Percentiles rank a stretch among this genome's conserved stretches.
phyloP scores from a whole-genome alignment of 371 early-diverging fungal genomes.

The Mortierella sp. region DNA sequence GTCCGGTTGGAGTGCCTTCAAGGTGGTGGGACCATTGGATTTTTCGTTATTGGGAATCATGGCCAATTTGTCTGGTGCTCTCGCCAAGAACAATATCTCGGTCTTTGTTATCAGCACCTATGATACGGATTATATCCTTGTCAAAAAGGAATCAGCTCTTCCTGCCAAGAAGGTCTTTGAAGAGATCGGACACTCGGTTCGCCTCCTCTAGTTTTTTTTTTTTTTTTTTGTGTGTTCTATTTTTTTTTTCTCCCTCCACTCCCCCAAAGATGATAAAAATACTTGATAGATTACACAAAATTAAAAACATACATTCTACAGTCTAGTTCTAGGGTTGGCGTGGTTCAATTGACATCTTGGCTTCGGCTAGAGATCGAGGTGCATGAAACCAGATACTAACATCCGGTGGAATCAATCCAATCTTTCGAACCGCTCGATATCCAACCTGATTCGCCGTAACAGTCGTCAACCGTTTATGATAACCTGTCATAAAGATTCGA shows the following conservation, averaged over 20 bases:
- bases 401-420: constrained; percentile 21
- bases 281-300: too few species aligned
- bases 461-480: constrained; percentile 27
- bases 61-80: constrained; percentile 63
- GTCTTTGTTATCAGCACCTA: constrained; percentile 81
- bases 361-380: constrained; percentile 45
- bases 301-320: too few species aligned
- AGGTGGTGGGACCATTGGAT: constrained; percentile 76
- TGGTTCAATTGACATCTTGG: constrained; percentile 21
- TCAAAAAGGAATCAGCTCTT: constrained; percentile 67
- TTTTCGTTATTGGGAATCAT: constrained; percentile 82
- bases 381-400: constrained; percentile 46
- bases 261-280: too few species aligned
- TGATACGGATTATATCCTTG: constrained; percentile 83
- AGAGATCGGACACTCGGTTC: constrained; percentile 38
- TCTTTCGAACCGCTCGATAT: constrained; percentile 34
- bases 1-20: constrained; percentile 67
- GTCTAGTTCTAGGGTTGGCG: too few species aligned
- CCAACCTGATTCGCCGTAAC: constrained; percentile 44
- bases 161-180: constrained; percentile 58
- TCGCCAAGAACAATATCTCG: constrained; percentile 69
- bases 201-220: constrained; percentile 10
- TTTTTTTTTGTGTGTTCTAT: too few species aligned
- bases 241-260: too few species aligned
- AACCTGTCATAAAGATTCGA: constrained; percentile 36